Conservation (phyloP, 2,329 filamentous ascomycete genomes). For the Colletotrichum sp. region DNA sequence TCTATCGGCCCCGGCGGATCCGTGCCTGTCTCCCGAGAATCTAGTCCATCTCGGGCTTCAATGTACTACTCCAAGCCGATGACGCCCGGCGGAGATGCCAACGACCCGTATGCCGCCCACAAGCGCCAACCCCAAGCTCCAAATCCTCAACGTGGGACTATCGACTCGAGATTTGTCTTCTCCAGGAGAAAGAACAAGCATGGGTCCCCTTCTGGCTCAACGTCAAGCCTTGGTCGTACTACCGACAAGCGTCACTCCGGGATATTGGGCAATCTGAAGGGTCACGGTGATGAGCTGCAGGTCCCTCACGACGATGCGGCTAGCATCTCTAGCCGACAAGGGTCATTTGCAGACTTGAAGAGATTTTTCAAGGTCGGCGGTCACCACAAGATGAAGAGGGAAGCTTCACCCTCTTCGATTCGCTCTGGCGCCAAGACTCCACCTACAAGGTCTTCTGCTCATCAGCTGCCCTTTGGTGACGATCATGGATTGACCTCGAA, state of each 20-base stretch:
- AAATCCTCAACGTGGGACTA: conserved; percentile 63
- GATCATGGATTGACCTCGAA: conserved; percentile 90
- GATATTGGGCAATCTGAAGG: conserved; percentile 42
- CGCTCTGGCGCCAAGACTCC: conserved; percentile 54
- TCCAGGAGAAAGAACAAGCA: conserved; percentile 71
- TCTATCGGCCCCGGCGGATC: conserved; percentile 55
- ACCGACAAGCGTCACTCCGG: conserved; percentile 57
- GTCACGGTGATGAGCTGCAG: conserved; percentile 47
- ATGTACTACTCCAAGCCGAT: conserved; percentile 75
- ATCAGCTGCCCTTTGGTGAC: conserved; percentile 87
- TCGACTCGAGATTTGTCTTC: conserved; percentile 88
- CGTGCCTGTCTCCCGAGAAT: conserved; percentile 63
- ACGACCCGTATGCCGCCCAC: conserved; percentile 87
- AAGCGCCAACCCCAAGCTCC: conserved; percentile 75
- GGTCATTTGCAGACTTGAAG: conserved; percentile 94
- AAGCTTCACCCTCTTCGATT: conserved; percentile 66
- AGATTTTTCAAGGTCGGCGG: conserved; percentile 90
- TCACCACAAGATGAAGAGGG: conserved; percentile 72
- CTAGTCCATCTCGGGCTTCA: conserved; percentile 68
- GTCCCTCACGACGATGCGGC: conserved; percentile 50
- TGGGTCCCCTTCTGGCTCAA: conserved; percentile 59
- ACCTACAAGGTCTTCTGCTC: conserved; percentile 50
- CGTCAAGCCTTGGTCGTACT: conserved; percentile 53
- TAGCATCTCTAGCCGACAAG: conserved; percentile 61
- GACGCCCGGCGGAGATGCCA: conserved; percentile 78